Conservation (phyloP, 768 basidiomycete species). For the Psilocybe cubensis region DNA sequence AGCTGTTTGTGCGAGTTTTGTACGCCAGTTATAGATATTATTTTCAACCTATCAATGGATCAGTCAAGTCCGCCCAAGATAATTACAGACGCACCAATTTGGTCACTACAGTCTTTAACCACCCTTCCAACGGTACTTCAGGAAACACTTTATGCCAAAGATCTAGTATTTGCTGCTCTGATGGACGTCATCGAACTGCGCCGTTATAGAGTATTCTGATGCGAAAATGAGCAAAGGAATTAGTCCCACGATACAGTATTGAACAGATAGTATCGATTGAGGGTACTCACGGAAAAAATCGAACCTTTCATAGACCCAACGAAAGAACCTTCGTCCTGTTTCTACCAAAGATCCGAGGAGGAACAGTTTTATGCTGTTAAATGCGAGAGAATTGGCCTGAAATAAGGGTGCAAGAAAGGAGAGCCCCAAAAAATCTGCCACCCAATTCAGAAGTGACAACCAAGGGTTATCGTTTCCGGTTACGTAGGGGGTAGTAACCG, state of each 20-base stretch:
- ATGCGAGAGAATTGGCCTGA: constrained; percentile 2
- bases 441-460: constrained; percentile 7
- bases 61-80: too few relatives aligned
- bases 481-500: neutral
- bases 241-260: too few relatives aligned
- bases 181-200: constrained; percentile 40
- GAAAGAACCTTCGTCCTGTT: constrained; percentile 37
- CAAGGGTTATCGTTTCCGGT: neutral
- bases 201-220: constrained; percentile 40
- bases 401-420: constrained; percentile 38
- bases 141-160: too few relatives aligned
- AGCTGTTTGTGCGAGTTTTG: too few relatives aligned
- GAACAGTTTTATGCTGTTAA: constrained; percentile 27
- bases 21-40: too few relatives aligned
- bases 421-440: constrained; percentile 34
- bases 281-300: constrained; percentile 28
- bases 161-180: too few relatives aligned
- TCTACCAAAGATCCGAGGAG: constrained; percentile 40
- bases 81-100: too few relatives aligned
- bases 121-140: too few relatives aligned
- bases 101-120: too few relatives aligned
- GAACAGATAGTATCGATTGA: neutral
- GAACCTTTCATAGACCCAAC: constrained; percentile 36
- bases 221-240: neutral
- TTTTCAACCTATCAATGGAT: too few relatives aligned